Base-by-base conservation (phyloP, 371 early-diverging fungal species). In the Chytridiales sp. region DNA sequence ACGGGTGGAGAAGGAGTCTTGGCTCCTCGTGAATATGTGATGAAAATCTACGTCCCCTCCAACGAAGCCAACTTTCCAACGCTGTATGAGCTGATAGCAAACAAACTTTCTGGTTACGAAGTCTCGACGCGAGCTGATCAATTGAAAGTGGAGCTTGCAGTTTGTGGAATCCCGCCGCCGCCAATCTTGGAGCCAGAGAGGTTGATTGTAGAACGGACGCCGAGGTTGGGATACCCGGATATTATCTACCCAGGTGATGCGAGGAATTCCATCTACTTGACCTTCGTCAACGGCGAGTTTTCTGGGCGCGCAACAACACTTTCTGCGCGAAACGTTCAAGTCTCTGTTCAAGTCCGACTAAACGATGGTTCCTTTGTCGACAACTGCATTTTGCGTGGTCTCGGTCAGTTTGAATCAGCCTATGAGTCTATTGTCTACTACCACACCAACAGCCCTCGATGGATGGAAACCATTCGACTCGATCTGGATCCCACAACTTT, bases 351-450 rank as follows among this genome's bases (percentile, higher is more conserved):
- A 52, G 81, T 87, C 15, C 72, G 87, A 24, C 41, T 63, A 3
- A 47, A 65, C 0, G 78, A 81, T 24, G 86, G 87, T 0, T 75
- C 74, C 3, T 60, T 78, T n/a, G 73, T 88, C 32, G 76, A 77
- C 11, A 68, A 77, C 59, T 85, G 79, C n/a, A 72, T 87, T 22
- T 68, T 60, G 21, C 65, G 76, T 2, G 88, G 85, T 1, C 64
- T 81, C n/a, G 85, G 81, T 24, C 73, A 78, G 31, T 63, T 62
- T 3, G 57, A 62, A 32, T 64, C 73, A 0, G 67, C 61, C 9
- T 88, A 83, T 72, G 85, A 87, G 19, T 84, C 85, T 8, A 67
- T 83, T 44, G 77, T 88, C 2, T 83, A 80, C 59, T 83, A 85
- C 44, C 87, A 90, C 62, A 79, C 77, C 19, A 79, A 81, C 46